phyloP scores from a whole-genome alignment of 805 yeast species.

The Candida pseudofarinosa region DNA sequence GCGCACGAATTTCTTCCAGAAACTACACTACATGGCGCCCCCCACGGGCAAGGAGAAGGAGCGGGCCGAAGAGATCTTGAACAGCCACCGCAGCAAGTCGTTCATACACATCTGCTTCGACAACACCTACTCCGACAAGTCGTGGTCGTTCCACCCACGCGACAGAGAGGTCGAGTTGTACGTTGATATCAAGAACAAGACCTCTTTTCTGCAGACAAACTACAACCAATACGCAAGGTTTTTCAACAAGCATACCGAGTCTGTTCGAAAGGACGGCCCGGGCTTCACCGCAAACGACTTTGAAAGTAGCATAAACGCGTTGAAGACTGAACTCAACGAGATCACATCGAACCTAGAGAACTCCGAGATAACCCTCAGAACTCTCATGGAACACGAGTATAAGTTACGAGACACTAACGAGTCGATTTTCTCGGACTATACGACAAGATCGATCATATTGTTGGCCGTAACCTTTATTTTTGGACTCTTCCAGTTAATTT shows the following conservation, averaged over 20 bases:
- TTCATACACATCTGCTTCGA: slow-evolving; percentile 39
- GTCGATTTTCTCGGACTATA: slow-evolving; percentile 30
- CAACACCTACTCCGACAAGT: slow-evolving; percentile 36
- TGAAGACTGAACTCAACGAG: slow-evolving; percentile 28
- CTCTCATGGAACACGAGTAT: slow-evolving; percentile 30
- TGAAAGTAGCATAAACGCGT: slow-evolving; percentile 23
- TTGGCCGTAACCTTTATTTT: slow-evolving; percentile 22
- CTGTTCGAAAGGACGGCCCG: slow-evolving; percentile 7
- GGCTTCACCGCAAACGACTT: slow-evolving; percentile 28
- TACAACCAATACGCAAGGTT: slow-evolving; percentile 33
- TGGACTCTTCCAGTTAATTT: slow-evolving; percentile 30
- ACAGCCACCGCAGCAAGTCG: slow-evolving; percentile 21
- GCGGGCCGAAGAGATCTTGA: slow-evolving; percentile 12
- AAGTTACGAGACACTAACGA: slow-evolving; percentile 37
- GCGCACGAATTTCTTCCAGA: slow-evolving; percentile 7
- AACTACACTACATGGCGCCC: slow-evolving; percentile 2
- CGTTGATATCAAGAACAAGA: slow-evolving; percentile 33
- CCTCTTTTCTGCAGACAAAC: slow-evolving; percentile 31
- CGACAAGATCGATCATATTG: slow-evolving; percentile 23
- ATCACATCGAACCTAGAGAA: slow-evolving; percentile 27
- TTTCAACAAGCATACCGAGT: slow-evolving; percentile 16
- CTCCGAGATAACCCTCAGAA: slow-evolving; percentile 22
- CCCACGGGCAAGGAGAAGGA: slow-evolving; percentile 4
- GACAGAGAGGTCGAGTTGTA: slow-evolving; percentile 28
- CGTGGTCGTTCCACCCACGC: slow-evolving; percentile 38